These are phyloP conservation scores for Ceratobasidium sp. DNA, from an alignment of 1,284 basidiomycete genomes.

Conservation along the genomic window DNA sequence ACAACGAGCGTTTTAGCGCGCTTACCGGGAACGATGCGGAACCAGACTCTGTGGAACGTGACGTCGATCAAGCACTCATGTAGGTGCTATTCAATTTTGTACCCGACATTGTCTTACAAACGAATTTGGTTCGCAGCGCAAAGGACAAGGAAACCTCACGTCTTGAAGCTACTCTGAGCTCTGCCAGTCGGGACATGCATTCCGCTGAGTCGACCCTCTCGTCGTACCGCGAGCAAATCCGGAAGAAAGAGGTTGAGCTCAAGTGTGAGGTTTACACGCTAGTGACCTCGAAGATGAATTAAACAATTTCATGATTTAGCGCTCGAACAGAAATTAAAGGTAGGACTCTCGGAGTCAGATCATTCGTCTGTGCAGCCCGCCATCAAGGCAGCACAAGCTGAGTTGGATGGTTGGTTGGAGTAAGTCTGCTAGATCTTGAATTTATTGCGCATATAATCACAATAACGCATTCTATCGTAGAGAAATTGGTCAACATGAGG, in stretches of 20 bases:
- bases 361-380: constrained; percentile 66
- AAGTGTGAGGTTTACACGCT: constrained; percentile 62
- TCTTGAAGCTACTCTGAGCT: constrained; percentile 66
- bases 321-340: constrained; percentile 45
- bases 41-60: constrained; percentile 77
- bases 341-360: constrained; percentile 58
- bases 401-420: constrained; percentile 70
- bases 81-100: constrained; percentile 57
- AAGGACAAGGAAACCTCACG: constrained; percentile 74
- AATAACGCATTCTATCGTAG: constrained; percentile 45
- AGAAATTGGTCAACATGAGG: constrained; percentile 55
- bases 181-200: constrained; percentile 70
- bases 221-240: constrained; percentile 71
- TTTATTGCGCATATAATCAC: constrained; percentile 8
- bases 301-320: constrained; percentile 5
- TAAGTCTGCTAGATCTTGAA: constrained; percentile 57
- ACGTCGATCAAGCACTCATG: constrained; percentile 72
- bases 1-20: constrained; percentile 73
- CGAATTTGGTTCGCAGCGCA: constrained; percentile 61
- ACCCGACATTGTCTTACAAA: not conserved
- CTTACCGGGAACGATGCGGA: constrained; percentile 71
- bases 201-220: constrained; percentile 73
- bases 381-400: constrained; percentile 67
- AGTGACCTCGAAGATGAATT: not conserved
- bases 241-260: constrained; percentile 72